Base-by-base conservation (phyloP, 805 yeast species). In the Hanseniaspora pseudoguilliermondii region DNA sequence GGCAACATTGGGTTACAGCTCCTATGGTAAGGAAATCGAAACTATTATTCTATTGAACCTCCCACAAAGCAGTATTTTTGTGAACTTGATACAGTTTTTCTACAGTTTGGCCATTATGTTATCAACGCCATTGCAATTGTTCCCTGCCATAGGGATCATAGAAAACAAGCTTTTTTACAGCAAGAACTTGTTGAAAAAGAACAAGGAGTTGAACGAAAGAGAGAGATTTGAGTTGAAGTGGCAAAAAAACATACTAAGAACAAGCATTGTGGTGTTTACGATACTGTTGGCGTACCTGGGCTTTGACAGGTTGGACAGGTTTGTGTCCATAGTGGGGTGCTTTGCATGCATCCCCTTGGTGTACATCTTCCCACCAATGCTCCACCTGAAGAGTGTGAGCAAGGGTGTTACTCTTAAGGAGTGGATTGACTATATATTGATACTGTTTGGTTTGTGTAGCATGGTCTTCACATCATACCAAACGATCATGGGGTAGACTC, bases 261-360 rank as follows among this genome's bases (percentile, higher is more conserved):
- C 78, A 2, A 40, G 67, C 0, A 74, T 82, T 54, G 90, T 86
- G 0, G 49, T 75, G 0, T 58, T 73, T 2, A 82, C 86, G 2
- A 75, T 83, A 1, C 59, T 72, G 15, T 72, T 82, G 57, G 88
- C 93, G 0, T 77, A 79, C 59, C 73, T 74, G 59, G 91, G 91
- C 0, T 84, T 89, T 1, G 73, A 77, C 57, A 79, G 84, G 62
- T 69, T 86, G 59, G 93, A 86, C 65, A 75, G 72, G 59, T 83
- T 86, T 69, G 91, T 86, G 11, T 81, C 90, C 2, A 81, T 86
- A 64, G 84, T 86, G 53, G 95, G 95, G 3, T 83, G 89, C 53
- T 83, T 86, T 70, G 90, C 91, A 1, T 86, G 95, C 63, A 83
- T 86, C 55, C 95, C 95, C 1, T 75, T 86, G 70, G 93, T 86